Evolutionary conservation across 768 basidiomycete genomes (phyloP).

Genomic region (Leucocoprinus birnbaumii): DNA sequence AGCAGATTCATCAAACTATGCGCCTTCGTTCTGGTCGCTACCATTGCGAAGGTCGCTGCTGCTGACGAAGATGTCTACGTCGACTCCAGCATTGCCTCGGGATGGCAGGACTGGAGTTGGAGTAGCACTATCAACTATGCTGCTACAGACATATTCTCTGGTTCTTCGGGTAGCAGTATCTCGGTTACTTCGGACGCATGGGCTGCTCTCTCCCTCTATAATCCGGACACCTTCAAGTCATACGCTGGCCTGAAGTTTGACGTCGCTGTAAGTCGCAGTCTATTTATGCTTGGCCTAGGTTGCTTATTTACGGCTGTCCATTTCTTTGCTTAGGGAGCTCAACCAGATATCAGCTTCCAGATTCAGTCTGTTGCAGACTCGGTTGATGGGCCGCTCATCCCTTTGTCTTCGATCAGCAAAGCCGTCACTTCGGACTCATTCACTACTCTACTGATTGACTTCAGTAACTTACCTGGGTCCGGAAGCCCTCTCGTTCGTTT

Average conservation of each 20-base stretch:
- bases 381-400: constrained; percentile 33
- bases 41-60: constrained; percentile 17
- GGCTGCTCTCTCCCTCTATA: constrained; percentile 43
- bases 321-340: constrained; percentile 28
- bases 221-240: constrained; percentile 32
- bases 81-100: constrained; percentile 36
- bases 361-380: constrained; percentile 37
- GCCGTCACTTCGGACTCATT: constrained; percentile 33
- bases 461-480: constrained; percentile 40
- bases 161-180: constrained; percentile 40
- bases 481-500: constrained; percentile 32
- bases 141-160: constrained; percentile 40
- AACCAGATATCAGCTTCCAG: constrained; percentile 41
- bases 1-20: constrained; percentile 21
- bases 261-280: constrained; percentile 35
- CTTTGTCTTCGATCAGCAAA: constrained; percentile 39
- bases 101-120: constrained; percentile 57
- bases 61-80: constrained; percentile 40
- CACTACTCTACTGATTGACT: constrained; percentile 45
- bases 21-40: constrained; percentile 18
- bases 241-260: constrained; percentile 51
- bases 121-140: constrained; percentile 37
- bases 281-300: no score
- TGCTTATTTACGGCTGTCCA: neutral
- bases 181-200: constrained; percentile 39